These are phyloP conservation scores for Microcera coccophila DNA, from an alignment of 2,329 filamentous ascomycete genomes.

Conservation along the genomic window DNA sequence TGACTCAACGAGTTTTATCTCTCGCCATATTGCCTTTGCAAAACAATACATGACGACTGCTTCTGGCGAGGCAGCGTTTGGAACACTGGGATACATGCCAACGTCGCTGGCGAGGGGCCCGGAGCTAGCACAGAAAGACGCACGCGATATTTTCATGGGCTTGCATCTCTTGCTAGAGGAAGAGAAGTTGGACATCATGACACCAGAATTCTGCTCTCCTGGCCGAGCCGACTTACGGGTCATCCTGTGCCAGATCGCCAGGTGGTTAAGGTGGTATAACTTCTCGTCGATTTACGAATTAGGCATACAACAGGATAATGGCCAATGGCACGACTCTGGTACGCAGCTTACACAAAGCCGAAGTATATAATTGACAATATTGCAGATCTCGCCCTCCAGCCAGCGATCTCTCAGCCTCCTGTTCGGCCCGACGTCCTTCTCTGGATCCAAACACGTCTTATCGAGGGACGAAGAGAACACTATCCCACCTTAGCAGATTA, in stretches of 20 bases:
- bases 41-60: conserved; percentile 61
- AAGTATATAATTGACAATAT: conserved; percentile 7
- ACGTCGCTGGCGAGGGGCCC: conserved; percentile 52
- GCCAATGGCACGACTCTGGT: conserved; percentile 40
- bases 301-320: conserved; percentile 48
- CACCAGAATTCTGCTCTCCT: conserved; percentile 41
- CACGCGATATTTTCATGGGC: conserved; percentile 66
- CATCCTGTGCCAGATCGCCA: conserved; percentile 72
- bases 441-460: conserved; percentile 51
- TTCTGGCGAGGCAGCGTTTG: conserved; percentile 53
- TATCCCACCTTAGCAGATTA: conserved; percentile 46
- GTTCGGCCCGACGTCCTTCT: conserved; percentile 43
- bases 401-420: conserved; percentile 32
- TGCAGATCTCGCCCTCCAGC: conserved; percentile 32
- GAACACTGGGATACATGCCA: conserved; percentile 59
- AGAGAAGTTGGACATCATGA: conserved; percentile 68
- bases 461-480: conserved; percentile 32
- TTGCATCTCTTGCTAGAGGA: conserved; percentile 89
- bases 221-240: conserved; percentile 58
- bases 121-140: conserved; percentile 55
- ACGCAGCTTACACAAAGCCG: conserved; percentile 8
- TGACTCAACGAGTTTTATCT: conserved; percentile 40
- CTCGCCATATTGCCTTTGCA: conserved; percentile 54
- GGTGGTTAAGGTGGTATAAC: conserved; percentile 71
- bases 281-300: conserved; percentile 50